Percentiles rank a stretch among this genome's conserved stretches.
These are phyloP conservation scores for Dioscorea alata DNA, from an alignment of 106 monocot genomes.

Conservation along the genomic window DNA sequence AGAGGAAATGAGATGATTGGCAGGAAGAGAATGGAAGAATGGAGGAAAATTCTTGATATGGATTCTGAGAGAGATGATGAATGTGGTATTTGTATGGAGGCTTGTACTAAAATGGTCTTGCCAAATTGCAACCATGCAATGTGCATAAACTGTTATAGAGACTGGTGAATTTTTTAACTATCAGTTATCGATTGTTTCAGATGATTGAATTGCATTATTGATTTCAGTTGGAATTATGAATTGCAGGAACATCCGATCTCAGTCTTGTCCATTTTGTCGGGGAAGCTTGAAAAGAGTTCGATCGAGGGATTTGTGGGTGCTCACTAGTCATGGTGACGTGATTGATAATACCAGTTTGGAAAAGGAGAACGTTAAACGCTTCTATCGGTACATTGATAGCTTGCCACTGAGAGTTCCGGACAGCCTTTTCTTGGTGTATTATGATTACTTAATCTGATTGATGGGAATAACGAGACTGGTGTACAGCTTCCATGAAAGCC, in stretches of 20 bases:
- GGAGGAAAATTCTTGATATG: constrained; percentile 37
- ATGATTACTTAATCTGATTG: constrained; percentile 65
- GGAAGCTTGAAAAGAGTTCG: constrained; percentile 78
- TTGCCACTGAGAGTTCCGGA: constrained; percentile 84
- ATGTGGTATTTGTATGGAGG: constrained; percentile 82
- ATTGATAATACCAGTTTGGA: constrained; percentile 49
- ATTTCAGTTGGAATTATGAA: background rate
- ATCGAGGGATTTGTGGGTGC: constrained; percentile 88
- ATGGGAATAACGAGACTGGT: constrained; percentile 1
- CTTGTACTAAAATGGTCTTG: constrained; percentile 81
- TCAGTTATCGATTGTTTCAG: background rate
- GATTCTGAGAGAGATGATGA: constrained; percentile 68
- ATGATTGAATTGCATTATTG: background rate
- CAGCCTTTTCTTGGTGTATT: constrained; percentile 78
- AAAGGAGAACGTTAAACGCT: constrained; percentile 68
- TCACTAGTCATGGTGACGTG: constrained; percentile 56
- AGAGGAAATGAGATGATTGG: constrained; percentile 24
- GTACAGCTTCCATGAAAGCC: constrained; percentile 21
- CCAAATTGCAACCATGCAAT: constrained; percentile 94
- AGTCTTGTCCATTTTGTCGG: constrained; percentile 85
- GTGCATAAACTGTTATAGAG: constrained; percentile 91
- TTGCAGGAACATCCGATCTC: constrained; percentile 65
- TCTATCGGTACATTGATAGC: constrained; percentile 64
- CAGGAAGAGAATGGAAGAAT: constrained; percentile 37
- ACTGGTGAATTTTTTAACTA: constrained; percentile 40